Percentiles rank a stretch among this genome's conserved stretches.
Evolutionary conservation across 1,139 yeast genomes (phyloP).

Genomic region (Debaryomycetaceae sp.): DNA sequence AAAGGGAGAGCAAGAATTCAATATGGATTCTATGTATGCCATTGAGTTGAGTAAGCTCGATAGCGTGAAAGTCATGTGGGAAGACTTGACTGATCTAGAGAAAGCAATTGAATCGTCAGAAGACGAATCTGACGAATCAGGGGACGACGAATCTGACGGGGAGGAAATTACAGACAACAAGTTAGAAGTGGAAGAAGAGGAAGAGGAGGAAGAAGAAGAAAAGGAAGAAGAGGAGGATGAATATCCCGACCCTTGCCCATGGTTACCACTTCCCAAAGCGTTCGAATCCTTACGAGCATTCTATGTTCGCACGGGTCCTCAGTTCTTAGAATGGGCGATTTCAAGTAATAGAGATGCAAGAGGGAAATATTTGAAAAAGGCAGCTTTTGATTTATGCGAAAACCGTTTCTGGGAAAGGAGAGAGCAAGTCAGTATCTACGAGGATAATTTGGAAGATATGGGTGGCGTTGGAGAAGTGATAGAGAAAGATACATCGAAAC

Average conservation of each 20-base stretch:
- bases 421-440: conserved; percentile 84
- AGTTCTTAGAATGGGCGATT: conserved; percentile 89
- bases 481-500: conserved; percentile 64
- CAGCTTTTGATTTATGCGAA: conserved; percentile 87
- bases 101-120: conserved; percentile 25
- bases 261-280: conserved; percentile 98
- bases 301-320: conserved; percentile 81
- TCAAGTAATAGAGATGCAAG: conserved; percentile 81
- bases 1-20: conserved; percentile 78
- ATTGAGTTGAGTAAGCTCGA: conserved; percentile 84
- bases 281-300: conserved; percentile 81
- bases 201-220: conserved; percentile 59
- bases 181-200: conserved; percentile 54
- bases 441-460: conserved; percentile 82
- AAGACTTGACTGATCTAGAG: conserved; percentile 53
- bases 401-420: conserved; percentile 99
- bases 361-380: conserved; percentile 85
- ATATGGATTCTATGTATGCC: conserved; percentile 80
- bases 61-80: conserved; percentile 90
- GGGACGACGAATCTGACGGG: conserved; percentile 50
- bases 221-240: conserved; percentile 61
- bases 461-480: conserved; percentile 90
- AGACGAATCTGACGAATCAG: conserved; percentile 49
- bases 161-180: conserved; percentile 46
- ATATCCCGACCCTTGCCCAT: conserved; percentile 87